Evolutionary conservation across 306 rosid genomes (phyloP), one percentile per base, ranked within the genome.

Genomic region (Vicia villosa): DNA sequence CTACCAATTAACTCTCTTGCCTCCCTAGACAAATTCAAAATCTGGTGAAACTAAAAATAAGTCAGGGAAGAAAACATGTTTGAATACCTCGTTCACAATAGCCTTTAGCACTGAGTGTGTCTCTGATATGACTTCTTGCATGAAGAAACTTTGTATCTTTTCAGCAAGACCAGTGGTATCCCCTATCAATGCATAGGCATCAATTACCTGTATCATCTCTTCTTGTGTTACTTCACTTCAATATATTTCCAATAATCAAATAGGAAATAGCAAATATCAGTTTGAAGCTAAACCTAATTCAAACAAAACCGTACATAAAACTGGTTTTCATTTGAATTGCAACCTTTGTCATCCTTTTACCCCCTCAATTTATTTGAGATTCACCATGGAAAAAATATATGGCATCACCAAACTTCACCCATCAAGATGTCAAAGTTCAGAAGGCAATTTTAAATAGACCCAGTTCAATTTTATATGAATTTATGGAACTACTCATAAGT

Each of bases 121-220:
- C 87, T 89, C 92, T 37, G 99, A 84, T 63, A 95, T 84, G 83
- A 95, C 97, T 87, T 95, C 99, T 86, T 95, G 97, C 97, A 95
- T 88, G 83, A 91, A 95, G 81, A 89, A 95, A 87, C 99, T 95
- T 75, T 95, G 99, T 80, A 95, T 87, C 89, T 95, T 95, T 77
- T 95, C 99, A 50, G 97, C 95, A 69, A 95, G 99, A 78, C 99
- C 99, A 38, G 92, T 68, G 37, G 85, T 77, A 81, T 95, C 99
- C 69, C 99, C 99, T 42, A 95, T 95, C 58, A 95, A 85, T 65
- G 99, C 96, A 51, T 94, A 95, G 14, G 99, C 99, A 84, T 95
- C 99, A 76, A 91, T 70, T 64, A 91, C 99, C 99, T 91, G 92
- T 47, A 77, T 69, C 79, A 56, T 32, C 62, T 79, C 83, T 80